These are phyloP conservation scores for Blastobotrys indianensis DNA, from an alignment of 1,139 yeast genomes.

Conservation along the genomic window DNA sequence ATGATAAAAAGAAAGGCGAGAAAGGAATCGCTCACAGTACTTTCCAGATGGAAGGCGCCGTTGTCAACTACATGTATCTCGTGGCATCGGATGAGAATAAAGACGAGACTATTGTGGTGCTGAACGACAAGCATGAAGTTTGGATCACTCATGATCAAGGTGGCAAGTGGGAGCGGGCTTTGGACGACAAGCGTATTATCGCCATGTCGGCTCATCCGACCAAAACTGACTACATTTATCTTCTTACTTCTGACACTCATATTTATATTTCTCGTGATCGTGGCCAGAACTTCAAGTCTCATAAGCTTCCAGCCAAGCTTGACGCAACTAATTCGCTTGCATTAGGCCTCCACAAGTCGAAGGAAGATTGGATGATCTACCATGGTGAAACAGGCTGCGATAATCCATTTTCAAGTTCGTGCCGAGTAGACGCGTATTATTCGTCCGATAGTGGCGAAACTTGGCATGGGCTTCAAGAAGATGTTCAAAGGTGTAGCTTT, in stretches of 20 bases:
- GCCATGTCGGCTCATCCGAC: slow-evolving; percentile 56
- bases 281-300: slow-evolving; percentile 48
- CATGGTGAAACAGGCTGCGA: slow-evolving; percentile 60
- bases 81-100: slow-evolving; percentile 34
- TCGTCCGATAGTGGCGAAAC: slow-evolving; percentile 51
- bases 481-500: slow-evolving; percentile 60
- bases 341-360: slow-evolving; percentile 44
- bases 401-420: slow-evolving; percentile 38
- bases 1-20: slow-evolving; percentile 12
- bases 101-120: slow-evolving; percentile 61
- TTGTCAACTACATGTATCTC: slow-evolving; percentile 55
- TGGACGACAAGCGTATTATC: slow-evolving; percentile 43
- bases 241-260: slow-evolving; percentile 47
- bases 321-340: slow-evolving; percentile 22
- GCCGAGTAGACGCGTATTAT: slow-evolving; percentile 51
- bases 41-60: slow-evolving; percentile 38
- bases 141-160: slow-evolving; percentile 82
- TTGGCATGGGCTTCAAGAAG: slow-evolving; percentile 49
- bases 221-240: slow-evolving; percentile 57
- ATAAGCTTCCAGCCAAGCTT: slow-evolving; percentile 48
- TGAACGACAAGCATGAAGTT: slow-evolving; percentile 47
- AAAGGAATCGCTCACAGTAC: slow-evolving; percentile 27
- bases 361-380: slow-evolving; percentile 59
- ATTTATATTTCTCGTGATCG: slow-evolving; percentile 63
- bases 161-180: slow-evolving; percentile 43